These are phyloP conservation scores for Omphalea diandra DNA, from an alignment of 441 rosid species.

Conservation along the genomic window DNA sequence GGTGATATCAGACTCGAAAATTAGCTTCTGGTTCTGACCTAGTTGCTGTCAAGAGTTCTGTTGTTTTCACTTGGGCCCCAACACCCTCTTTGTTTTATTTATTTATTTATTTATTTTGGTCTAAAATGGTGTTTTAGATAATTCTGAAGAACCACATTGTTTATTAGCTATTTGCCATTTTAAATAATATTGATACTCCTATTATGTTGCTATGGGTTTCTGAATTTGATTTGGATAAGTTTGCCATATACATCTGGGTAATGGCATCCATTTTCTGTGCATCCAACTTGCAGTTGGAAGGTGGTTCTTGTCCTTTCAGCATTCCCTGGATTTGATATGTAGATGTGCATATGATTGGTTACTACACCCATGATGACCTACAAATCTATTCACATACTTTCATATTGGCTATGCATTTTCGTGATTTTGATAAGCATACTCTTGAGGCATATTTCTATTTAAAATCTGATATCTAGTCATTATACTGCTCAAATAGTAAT, in stretches of 20 bases:
- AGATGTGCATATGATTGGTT: neutral
- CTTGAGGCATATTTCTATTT: neutral
- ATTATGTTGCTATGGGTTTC: neutral
- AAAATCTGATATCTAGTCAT: neutral
- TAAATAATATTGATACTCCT: neutral
- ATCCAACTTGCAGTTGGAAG: no score
- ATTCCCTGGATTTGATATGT: neutral
- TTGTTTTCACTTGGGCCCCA: neutral
- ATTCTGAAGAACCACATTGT: neutral
- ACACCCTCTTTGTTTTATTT: no score
- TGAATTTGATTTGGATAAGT: neutral
- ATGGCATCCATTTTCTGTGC: no score
- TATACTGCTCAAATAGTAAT: neutral
- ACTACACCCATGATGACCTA: conserved; percentile 3
- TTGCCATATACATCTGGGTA: neutral
- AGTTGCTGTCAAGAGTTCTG: neutral
- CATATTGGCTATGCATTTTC: neutral
- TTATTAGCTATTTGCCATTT: neutral
- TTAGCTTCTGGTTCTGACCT: conserved; percentile 8
- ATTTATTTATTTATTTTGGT: no score
- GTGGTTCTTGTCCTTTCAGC: no score
- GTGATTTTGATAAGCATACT: conserved; percentile 3
- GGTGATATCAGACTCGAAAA: conserved; percentile 15
- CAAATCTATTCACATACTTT: neutral
- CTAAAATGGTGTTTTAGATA: neutral